A percentile compares a stretch with the other conserved stretches of the same genome.
Evolutionary conservation across 495 filamentous ascomycete species (phyloP).

Genomic region (Daldinia loculata): DNA sequence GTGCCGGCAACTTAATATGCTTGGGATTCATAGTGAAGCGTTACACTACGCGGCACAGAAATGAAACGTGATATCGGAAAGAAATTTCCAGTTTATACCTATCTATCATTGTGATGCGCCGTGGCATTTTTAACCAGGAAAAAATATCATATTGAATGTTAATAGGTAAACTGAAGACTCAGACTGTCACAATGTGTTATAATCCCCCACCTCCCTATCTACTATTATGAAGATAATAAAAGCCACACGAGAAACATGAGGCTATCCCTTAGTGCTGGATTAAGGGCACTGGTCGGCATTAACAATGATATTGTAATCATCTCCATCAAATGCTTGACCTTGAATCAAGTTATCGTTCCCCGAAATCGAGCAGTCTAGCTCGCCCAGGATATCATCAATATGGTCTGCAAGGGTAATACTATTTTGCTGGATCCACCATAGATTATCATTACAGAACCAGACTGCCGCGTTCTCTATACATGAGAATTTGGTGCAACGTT

Average conservation of each 20-base stretch:
- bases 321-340: conserved; percentile 11
- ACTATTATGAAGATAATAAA: background rate
- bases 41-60: no score
- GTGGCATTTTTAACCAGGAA: no score
- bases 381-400: conserved; percentile 2
- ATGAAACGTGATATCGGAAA: no score
- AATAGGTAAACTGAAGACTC: no score
- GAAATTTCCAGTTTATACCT: no score
- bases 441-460: conserved; percentile 28
- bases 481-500: conserved; percentile 8
- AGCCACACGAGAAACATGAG: background rate
- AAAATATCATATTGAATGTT: no score
- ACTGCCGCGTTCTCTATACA: conserved; percentile 10
- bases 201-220: background rate
- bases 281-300: conserved; percentile 54
- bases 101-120: no score
- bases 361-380: conserved; percentile 5
- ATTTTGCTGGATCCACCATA: conserved; percentile 6
- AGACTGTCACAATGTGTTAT: no score
- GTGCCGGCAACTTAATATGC: no score
- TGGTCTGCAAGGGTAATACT: conserved; percentile 8
- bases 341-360: conserved; percentile 6
- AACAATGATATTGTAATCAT: conserved; percentile 14
- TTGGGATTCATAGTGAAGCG: no score
- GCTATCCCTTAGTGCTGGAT: background rate